Conservation (phyloP, 495 filamentous ascomycete genomes). For the Bombardia bombarda region DNA sequence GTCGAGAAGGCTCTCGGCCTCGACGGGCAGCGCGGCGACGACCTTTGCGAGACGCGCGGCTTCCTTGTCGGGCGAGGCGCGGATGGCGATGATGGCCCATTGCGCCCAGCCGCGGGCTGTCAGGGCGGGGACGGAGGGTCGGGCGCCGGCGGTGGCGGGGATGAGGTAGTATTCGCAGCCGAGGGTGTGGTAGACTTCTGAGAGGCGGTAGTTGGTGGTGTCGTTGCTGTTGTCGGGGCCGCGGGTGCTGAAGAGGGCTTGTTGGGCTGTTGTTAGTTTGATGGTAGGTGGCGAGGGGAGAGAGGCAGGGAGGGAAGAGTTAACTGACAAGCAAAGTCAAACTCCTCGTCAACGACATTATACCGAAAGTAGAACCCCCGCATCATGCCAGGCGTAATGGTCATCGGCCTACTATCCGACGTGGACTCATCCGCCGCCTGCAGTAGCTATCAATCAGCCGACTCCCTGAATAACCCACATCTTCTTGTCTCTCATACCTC, state of each 20-base stretch:
- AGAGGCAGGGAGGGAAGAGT: too few relatives aligned
- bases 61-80: slow-evolving; percentile 72
- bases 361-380: too few relatives aligned
- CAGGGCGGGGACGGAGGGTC: slow-evolving; percentile 66
- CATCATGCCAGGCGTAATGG: background rate
- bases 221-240: background rate
- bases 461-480: too few relatives aligned
- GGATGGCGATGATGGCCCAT: slow-evolving; percentile 70
- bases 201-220: slow-evolving; percentile 29
- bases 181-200: slow-evolving; percentile 65
- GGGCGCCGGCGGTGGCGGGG: slow-evolving; percentile 48
- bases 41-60: slow-evolving; percentile 65
- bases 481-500: background rate
- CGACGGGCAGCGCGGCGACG: slow-evolving; percentile 66
- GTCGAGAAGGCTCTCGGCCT: slow-evolving; percentile 37
- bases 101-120: slow-evolving; percentile 72
- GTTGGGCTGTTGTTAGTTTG: too few relatives aligned
- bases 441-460: too few relatives aligned
- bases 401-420: background rate
- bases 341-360: too few relatives aligned
- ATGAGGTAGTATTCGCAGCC: slow-evolving; percentile 76
- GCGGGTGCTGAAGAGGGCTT: too few relatives aligned
- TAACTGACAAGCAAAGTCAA: too few relatives aligned
- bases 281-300: too few relatives aligned
- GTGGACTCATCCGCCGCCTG: too few relatives aligned